These are phyloP conservation scores for Xylaria sp. DNA, from an alignment of 495 filamentous ascomycete species.

Conservation along the genomic window DNA sequence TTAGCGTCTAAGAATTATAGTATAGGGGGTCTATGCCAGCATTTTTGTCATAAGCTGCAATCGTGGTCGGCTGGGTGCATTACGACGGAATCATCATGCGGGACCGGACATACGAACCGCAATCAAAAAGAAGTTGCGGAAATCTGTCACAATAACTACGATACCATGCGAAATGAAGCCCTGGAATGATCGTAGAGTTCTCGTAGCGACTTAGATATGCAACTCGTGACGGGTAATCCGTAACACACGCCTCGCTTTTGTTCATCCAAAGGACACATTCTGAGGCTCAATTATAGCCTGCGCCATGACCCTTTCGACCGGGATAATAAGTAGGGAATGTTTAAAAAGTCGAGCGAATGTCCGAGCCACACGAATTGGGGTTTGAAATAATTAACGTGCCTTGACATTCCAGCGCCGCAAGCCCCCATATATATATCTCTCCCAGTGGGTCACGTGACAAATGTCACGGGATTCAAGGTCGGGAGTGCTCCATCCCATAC, in stretches of 20 bases:
- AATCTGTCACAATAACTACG: constrained; percentile 24
- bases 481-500: constrained; percentile 17
- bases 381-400: background rate
- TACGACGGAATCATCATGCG: constrained; percentile 29
- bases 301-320: background rate
- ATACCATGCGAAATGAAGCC: constrained; percentile 35
- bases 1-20: constrained; percentile 77
- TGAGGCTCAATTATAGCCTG: background rate
- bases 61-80: constrained; percentile 29
- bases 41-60: constrained; percentile 2
- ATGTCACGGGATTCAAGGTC: constrained; percentile 31
- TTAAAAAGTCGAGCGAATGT: background rate
- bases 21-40: background rate
- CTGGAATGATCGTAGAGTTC: constrained; percentile 13
- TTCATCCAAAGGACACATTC: background rate
- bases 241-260: background rate
- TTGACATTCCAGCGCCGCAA: background rate
- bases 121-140: constrained; percentile 18
- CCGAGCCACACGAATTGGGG: background rate
- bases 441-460: constrained; percentile 32
- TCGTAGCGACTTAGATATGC: background rate
- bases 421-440: background rate
- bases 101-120: background rate
- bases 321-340: background rate
- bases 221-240: background rate